Conservation (phyloP, 2,329 filamentous ascomycete genomes). For the Septoria linicola region DNA sequence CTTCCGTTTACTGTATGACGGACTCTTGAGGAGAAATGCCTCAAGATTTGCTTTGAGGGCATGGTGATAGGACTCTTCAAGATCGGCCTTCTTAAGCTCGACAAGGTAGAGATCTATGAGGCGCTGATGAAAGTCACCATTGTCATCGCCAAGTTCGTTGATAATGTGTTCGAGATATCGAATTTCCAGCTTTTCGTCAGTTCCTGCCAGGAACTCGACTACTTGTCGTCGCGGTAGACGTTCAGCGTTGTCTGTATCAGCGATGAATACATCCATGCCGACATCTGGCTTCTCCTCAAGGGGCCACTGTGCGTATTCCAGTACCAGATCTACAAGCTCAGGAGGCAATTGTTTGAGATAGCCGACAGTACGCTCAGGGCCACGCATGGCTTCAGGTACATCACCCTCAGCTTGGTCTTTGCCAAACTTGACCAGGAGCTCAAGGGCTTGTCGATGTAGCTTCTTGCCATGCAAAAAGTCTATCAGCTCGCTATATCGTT, state of each 20-base stretch:
- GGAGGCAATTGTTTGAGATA: slow-evolving; percentile 89
- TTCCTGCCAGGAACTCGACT: slow-evolving; percentile 67
- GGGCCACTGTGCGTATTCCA: slow-evolving; percentile 91
- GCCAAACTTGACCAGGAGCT: slow-evolving; percentile 79
- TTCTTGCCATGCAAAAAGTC: slow-evolving; percentile 97
- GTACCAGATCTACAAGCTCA: slow-evolving; percentile 82
- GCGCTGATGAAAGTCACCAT: slow-evolving; percentile 81
- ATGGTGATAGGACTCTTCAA: slow-evolving; percentile 38
- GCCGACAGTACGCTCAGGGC: slow-evolving; percentile 77
- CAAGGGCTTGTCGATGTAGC: slow-evolving; percentile 81
- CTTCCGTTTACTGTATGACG: slow-evolving; percentile 65
- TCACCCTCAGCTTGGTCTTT: slow-evolving; percentile 50
- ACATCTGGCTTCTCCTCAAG: slow-evolving; percentile 68
- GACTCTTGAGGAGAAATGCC: slow-evolving; percentile 70
- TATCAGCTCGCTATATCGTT: slow-evolving; percentile 89
- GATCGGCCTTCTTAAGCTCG: slow-evolving; percentile 44
- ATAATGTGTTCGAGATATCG: slow-evolving; percentile 90
- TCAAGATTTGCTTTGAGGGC: slow-evolving; percentile 60
- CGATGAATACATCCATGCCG: slow-evolving; percentile 90
- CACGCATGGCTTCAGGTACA: slow-evolving; percentile 61
- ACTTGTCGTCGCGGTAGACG: slow-evolving; percentile 76
- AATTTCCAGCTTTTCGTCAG: slow-evolving; percentile 71
- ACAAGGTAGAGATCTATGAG: slow-evolving; percentile 72
- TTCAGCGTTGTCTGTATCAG: slow-evolving; percentile 93
- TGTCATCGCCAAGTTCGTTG: slow-evolving; percentile 77